Evolutionary conservation across 2,329 filamentous ascomycete genomes (phyloP).

Genomic region (Bipolaris sorokiniana): DNA sequence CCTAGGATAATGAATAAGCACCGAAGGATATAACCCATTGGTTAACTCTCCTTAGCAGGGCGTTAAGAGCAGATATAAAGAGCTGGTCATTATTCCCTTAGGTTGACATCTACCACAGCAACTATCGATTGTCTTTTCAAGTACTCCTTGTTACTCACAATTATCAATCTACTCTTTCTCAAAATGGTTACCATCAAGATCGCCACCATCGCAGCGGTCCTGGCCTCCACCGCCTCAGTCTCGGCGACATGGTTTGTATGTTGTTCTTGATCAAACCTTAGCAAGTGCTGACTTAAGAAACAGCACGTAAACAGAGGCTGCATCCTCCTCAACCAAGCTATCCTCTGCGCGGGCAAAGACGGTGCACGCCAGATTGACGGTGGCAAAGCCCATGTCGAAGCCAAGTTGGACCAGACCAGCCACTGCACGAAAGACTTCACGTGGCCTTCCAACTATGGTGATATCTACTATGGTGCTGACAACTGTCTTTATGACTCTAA

Average conservation of each 20-base stretch:
- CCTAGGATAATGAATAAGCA: no score
- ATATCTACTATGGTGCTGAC: neutral
- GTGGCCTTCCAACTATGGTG: neutral
- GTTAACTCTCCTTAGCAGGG: neutral
- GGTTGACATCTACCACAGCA: neutral
- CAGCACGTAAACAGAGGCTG: neutral
- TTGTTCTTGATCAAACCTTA: neutral
- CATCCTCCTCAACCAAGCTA: neutral
- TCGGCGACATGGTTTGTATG: neutral
- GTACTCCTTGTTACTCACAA: neutral
- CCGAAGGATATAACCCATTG: no score
- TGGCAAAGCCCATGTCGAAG: neutral
- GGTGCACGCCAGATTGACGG: neutral
- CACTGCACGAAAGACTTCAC: neutral
- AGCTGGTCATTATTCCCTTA: neutral
- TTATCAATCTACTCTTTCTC: neutral
- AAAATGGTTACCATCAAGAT: neutral
- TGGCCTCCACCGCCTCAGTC: neutral
- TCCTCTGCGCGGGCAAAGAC: neutral
- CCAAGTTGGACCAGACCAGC: neutral
- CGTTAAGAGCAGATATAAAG: neutral
- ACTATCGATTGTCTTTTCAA: neutral
- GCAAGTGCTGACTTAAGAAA: neutral
- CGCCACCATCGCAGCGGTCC: neutral
- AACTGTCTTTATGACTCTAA: neutral